Evolutionary conservation across 768 basidiomycete genomes (phyloP), one percentile per base, ranked within the genome.

Genomic region (Vararia minispora): DNA sequence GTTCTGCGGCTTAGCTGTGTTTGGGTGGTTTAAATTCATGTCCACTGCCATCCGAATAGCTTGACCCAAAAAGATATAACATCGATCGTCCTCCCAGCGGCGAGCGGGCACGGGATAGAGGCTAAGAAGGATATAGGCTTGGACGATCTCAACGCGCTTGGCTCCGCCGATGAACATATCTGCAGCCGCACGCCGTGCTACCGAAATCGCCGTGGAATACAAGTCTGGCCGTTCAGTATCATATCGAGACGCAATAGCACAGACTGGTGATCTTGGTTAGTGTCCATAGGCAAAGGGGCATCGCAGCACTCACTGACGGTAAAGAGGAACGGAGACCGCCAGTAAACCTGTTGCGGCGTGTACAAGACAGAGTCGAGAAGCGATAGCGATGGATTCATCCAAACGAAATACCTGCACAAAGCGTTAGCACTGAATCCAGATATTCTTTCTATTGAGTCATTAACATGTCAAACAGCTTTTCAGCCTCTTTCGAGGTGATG

Each of bases 11-110:
- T 81, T 78, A 14, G 78, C 75, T 2, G 78, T 48, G 40, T 70
- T 71, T 4, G 85, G 87, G 20, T 83, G 70, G 48, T 95, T 85
- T 22, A 97, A 69, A 50, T 92, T 92, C 25, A 97, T 69, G 54
- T 94, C 90, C 27, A 79, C 84, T 1, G 90, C 91, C 41, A 86
- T 74, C 46, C 88, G 69, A 42, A 92, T 89, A 7, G 84, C 90
- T 27, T 91, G 65, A 8, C 90, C 90, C 25, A 94, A 76, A 56
- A 84, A 88, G 24, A 92, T 59, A 85, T 87, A 95, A 36, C 79
- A 80, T 20, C 88, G 69, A 51, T 94, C 88, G 41, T 94, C 88
- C 50, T 91, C 88, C 79, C 87, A 91, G 26, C 77, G 72, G 37
- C 74, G 71, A 1, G 76, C 66, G 2, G 85, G 84, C 0, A 82